Base-by-base conservation (phyloP, 2,329 filamentous ascomycete genomes). In the Hypoxylon sp. region DNA sequence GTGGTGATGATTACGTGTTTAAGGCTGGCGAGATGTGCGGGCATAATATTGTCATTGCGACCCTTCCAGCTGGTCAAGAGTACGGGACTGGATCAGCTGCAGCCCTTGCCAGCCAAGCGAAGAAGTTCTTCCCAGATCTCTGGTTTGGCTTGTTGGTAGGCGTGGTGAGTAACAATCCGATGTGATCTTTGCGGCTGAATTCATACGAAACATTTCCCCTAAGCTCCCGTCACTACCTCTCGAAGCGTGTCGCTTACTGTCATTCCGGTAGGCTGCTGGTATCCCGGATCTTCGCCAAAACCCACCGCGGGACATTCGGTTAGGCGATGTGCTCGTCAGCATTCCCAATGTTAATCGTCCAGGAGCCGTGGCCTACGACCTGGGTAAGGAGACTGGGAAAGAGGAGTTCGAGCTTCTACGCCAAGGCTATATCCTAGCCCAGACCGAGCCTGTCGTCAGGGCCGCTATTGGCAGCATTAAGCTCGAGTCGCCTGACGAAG, bases 81-180 rank as follows among this genome's bases (percentile, higher is more conserved):
- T 80, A 78, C 49, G 77, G 77, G 16, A 78, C 70, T 0, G 71
- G 69, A 4, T 77, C 78, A 2, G 76, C 77, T 1, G 75, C 75
- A 1, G 73, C 75, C 3, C 71, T 80, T 0, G 76, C 76, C 0
- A 73, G 73, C 28, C 75, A 80, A 40, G 67, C 79, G 8, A 78
- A 76, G 51, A 74, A 45, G 16, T 74, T 72, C 45, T 79, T 79
- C 24, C 75, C 74, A 0, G 79, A 78, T 48, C 68, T 81, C 12
- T 77, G 75, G 72, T 78, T 78, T 32, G 76, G 76, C 0, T 68
- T 81, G 0, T 68, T 80, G 1, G 77, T 80, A 8, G 78, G 78
- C 22, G 71, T 80, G 8, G 77, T 61, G 3, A 56, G 58, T 42
- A 55, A n/a, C 22, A 22, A 1, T n/a, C 2, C 16, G 18, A 11